phyloP scores from a whole-genome alignment of 495 filamentous ascomycete species.

The Tuber umbilicatum region DNA sequence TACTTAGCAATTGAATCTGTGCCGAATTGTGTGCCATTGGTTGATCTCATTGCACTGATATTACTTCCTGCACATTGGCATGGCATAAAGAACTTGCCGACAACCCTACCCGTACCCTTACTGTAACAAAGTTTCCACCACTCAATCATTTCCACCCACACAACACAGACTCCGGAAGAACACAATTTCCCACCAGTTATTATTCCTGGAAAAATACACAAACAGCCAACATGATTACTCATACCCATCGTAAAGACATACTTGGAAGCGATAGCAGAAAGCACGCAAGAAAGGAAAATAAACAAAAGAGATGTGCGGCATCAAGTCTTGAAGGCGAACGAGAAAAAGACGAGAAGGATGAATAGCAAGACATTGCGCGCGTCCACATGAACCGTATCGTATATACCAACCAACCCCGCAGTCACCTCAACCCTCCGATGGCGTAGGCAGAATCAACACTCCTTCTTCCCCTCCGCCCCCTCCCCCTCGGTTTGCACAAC shows the following conservation, averaged over 20 bases:
- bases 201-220: not conserved
- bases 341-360: not conserved
- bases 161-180: not conserved
- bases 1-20: too few relatives aligned
- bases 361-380: not conserved
- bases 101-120: not conserved
- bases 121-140: not conserved
- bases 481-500: not conserved
- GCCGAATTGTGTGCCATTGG: too few relatives aligned
- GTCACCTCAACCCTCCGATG: not conserved
- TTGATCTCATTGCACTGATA: too few relatives aligned
- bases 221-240: not conserved
- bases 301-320: not conserved
- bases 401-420: not conserved
- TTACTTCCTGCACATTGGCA: too few relatives aligned
- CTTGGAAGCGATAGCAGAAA: not conserved
- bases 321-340: not conserved
- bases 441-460: not conserved
- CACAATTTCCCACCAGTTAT: not conserved
- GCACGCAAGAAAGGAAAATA: not conserved
- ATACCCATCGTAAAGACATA: not conserved
- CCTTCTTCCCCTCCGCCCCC: not conserved
- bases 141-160: not conserved
- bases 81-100: too few relatives aligned
- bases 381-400: not conserved